A percentile compares a stretch with the other conserved stretches of the same genome.
Conservation (phyloP, 306 rosid species). For the Rosa rugosa region DNA sequence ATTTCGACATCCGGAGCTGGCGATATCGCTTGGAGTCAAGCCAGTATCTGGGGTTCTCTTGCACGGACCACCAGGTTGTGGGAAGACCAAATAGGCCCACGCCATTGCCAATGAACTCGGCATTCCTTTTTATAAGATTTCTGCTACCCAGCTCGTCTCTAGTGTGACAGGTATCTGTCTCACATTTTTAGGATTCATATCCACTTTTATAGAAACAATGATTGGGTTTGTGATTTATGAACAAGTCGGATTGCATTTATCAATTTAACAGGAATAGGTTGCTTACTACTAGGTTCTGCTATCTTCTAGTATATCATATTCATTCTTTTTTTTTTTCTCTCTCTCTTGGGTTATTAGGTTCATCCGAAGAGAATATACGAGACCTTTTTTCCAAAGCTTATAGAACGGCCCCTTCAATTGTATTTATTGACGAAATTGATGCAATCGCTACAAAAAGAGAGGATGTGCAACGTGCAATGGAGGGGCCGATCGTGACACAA, state of each 20-base stretch:
- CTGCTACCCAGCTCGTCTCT: slow-evolving; percentile 51
- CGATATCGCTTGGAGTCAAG: slow-evolving; percentile 34
- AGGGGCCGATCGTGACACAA: slow-evolving; percentile 61
- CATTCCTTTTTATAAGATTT: slow-evolving; percentile 48
- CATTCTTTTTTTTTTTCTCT: too few species aligned
- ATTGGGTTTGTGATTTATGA: too few species aligned
- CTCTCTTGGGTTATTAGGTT: too few species aligned
- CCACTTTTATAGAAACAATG: too few species aligned
- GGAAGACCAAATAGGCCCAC: slow-evolving; percentile 61
- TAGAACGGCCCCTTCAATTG: slow-evolving; percentile 61
- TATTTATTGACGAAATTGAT: slow-evolving; percentile 63
- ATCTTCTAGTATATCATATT: too few species aligned
- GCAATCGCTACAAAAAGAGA: slow-evolving; percentile 56
- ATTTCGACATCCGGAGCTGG: slow-evolving; percentile 39
- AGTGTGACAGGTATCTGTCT: slow-evolving; percentile 39
- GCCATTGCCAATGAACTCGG: slow-evolving; percentile 67
- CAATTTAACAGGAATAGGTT: too few species aligned
- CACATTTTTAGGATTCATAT: too few species aligned
- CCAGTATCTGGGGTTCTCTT: slow-evolving; percentile 56
- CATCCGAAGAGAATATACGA: slow-evolving; percentile 54
- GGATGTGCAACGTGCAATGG: slow-evolving; percentile 52
- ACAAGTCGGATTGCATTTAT: too few species aligned
- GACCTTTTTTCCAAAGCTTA: slow-evolving; percentile 64
- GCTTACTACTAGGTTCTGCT: too few species aligned
- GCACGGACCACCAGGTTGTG: slow-evolving; percentile 75